These are phyloP conservation scores for Scalesia atractyloides DNA, from an alignment of 129 eudicot genomes.

Conservation along the genomic window DNA sequence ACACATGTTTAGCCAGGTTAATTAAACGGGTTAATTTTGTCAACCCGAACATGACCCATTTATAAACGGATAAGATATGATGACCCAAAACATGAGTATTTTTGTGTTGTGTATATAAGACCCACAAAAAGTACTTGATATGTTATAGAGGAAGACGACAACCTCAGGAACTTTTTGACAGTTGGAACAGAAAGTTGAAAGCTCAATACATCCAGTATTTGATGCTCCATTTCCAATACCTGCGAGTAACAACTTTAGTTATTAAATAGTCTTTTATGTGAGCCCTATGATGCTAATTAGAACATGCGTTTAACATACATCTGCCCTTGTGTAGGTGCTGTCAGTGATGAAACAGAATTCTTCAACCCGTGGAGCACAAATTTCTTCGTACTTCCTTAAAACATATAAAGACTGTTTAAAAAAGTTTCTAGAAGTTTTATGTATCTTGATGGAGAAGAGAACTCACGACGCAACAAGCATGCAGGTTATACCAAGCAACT, in stretches of 20 bases:
- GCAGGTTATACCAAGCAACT: constrained; percentile 94
- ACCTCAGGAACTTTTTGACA: constrained; percentile 85
- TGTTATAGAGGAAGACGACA: constrained; percentile 6
- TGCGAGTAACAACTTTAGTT: constrained; percentile 35
- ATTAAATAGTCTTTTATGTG: neutral
- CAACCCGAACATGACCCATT: neutral
- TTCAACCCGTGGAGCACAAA: constrained; percentile 79
- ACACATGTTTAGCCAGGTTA: neutral
- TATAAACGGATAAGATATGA: neutral
- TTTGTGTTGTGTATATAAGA: neutral
- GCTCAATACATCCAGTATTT: constrained; percentile 58
- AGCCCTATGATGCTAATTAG: neutral
- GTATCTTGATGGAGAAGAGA: constrained; percentile 1
- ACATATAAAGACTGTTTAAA: neutral
- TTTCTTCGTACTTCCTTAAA: constrained; percentile 86
- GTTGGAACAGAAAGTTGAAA: constrained; percentile 79
- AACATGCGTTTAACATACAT: constrained; percentile 46
- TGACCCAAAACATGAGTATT: neutral
- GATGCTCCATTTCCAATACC: constrained; percentile 89
- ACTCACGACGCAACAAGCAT: constrained; percentile 97
- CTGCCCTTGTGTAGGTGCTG: constrained; percentile 77
- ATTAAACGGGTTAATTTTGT: neutral
- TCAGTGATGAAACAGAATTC: constrained; percentile 92
- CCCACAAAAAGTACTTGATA: neutral
- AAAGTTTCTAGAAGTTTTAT: neutral